phyloP scores from a whole-genome alignment of 2,329 filamentous ascomycete genomes.

The Dactylellina drechsleri region DNA sequence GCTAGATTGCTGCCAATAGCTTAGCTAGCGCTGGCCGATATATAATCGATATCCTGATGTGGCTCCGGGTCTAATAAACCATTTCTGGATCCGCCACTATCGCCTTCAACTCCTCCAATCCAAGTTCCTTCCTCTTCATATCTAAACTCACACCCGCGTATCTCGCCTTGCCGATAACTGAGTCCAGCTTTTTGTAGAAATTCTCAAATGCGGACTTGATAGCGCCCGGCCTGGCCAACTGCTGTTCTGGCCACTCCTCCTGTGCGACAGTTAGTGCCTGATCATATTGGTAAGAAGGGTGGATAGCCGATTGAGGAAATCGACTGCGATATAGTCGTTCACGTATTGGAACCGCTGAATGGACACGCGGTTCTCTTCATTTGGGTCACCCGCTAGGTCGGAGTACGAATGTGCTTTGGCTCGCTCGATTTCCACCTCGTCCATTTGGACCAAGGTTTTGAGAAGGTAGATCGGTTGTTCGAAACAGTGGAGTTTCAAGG shows the following conservation, averaged over 20 bases:
- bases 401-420: conserved; percentile 9
- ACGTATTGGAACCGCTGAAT: conserved; percentile 28
- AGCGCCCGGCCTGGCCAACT: neutral
- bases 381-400: neutral
- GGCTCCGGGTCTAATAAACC: neutral
- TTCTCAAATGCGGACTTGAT: conserved; percentile 17
- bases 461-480: neutral
- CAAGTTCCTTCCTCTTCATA: conserved; percentile 16
- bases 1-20: no score
- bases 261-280: conserved; percentile 12
- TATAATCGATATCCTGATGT: no score
- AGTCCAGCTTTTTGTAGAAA: conserved; percentile 1
- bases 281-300: conserved; percentile 31
- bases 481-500: conserved; percentile 26
- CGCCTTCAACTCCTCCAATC: conserved; percentile 15
- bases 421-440: conserved; percentile 19
- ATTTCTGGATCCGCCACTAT: conserved; percentile 4
- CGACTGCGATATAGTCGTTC: conserved; percentile 23
- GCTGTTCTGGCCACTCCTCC: conserved; percentile 12
- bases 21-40: no score
- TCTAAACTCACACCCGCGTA: conserved; percentile 18
- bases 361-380: conserved; percentile 1
- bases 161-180: conserved; percentile 12
- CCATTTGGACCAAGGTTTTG: conserved; percentile 19
- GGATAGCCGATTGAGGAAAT: conserved; percentile 15